Conservation (phyloP, 2,329 filamentous ascomycete genomes). For the Helotiales sp. region DNA sequence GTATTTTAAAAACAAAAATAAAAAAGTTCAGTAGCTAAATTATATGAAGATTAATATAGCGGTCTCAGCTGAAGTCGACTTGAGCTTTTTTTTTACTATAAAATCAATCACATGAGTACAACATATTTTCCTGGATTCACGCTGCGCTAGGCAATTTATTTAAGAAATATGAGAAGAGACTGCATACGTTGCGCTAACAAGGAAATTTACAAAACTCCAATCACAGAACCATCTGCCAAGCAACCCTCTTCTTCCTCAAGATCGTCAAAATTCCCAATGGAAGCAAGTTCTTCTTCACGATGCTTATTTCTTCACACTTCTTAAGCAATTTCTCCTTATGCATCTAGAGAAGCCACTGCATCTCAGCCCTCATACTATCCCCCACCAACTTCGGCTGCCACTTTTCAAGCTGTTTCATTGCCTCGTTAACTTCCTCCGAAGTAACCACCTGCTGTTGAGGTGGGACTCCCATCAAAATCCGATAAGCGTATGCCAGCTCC, state of each 20-base stretch:
- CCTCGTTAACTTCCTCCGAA: constrained; percentile 30
- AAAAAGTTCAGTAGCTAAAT: too few species aligned
- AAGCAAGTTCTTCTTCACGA: constrained; percentile 48
- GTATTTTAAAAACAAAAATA: too few species aligned
- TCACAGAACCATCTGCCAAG: constrained; percentile 33
- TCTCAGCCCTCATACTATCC: constrained; percentile 37
- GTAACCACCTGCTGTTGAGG: constrained; percentile 25
- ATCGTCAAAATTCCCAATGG: constrained; percentile 47
- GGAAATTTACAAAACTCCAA: not conserved
- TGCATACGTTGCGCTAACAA: not conserved
- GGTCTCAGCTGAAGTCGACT: too few species aligned
- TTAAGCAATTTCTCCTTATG: constrained; percentile 45
- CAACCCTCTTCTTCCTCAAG: constrained; percentile 41
- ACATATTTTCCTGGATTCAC: too few species aligned
- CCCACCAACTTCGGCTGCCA: constrained; percentile 15
- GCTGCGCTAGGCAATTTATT: not conserved
- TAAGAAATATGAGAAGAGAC: too few species aligned
- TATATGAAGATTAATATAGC: too few species aligned
- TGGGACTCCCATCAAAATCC: constrained; percentile 15
- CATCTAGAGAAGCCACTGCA: constrained; percentile 45
- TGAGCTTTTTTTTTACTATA: too few species aligned
- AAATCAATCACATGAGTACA: too few species aligned
- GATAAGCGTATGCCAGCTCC: not conserved
- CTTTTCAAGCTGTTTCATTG: constrained; percentile 17
- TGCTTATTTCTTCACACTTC: constrained; percentile 45